Evolutionary conservation across 306 rosid species (phyloP).

Genomic region (Alnus glutinosa): DNA sequence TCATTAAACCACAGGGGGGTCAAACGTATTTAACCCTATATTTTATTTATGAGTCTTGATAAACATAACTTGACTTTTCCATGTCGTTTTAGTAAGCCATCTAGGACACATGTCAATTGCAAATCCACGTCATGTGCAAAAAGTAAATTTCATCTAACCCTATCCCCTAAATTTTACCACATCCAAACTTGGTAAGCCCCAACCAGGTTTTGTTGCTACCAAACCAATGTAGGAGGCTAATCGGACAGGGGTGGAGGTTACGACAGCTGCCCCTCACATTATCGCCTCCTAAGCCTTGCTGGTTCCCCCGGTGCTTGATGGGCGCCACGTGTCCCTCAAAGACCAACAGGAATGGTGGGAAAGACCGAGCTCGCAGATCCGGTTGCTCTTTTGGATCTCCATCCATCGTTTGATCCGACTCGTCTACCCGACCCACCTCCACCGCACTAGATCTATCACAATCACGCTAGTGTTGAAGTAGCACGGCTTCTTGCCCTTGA

Average conservation of each 20-base stretch:
- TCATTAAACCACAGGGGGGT: no score
- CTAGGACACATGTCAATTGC: no score
- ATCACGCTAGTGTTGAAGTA: constrained; percentile 83
- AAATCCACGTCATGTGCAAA: no score
- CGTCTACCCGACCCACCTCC: constrained; percentile 59
- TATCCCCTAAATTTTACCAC: no score
- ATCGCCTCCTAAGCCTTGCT: constrained; percentile 82
- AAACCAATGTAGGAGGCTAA: constrained; percentile 78
- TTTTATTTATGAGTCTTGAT: no score
- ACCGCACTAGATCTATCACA: constrained; percentile 72
- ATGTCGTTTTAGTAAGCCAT: no score
- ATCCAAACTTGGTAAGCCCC: no score
- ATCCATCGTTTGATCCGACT: constrained; percentile 65
- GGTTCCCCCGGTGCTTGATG: constrained; percentile 81
- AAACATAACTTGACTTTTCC: no score
- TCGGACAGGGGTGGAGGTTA: constrained; percentile 72
- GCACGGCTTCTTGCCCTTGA: constrained; percentile 49
- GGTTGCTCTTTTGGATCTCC: constrained; percentile 66
- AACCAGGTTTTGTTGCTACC: constrained; percentile 78
- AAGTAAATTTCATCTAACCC: no score
- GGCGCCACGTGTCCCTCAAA: constrained; percentile 79
- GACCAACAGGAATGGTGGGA: constrained; percentile 71
- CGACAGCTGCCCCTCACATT: constrained; percentile 69
- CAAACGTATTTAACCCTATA: no score
- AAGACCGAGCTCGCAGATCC: constrained; percentile 78